Percentiles rank a stretch among this genome's conserved stretches.
phyloP scores from a whole-genome alignment of 1,284 basidiomycete genomes.

The Xerocomus minutiporus region DNA sequence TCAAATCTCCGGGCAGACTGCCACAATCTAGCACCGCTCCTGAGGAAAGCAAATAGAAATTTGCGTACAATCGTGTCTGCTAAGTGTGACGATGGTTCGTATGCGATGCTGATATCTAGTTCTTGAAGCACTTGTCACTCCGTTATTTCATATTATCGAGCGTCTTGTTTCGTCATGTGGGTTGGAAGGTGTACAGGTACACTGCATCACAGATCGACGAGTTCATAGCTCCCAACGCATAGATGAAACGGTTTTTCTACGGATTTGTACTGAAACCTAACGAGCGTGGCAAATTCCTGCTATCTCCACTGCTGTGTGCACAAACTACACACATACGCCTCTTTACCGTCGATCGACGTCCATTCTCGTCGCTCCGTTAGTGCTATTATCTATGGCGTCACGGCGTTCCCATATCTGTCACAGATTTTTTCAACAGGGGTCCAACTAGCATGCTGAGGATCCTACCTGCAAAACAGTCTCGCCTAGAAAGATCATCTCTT shows the following conservation, averaged over 20 bases:
- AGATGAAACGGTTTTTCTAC: constrained; percentile 7
- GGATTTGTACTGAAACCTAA: constrained; percentile 18
- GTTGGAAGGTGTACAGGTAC: constrained; percentile 9
- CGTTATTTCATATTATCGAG: neutral
- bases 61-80: neutral
- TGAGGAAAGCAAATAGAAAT: constrained; percentile 11
- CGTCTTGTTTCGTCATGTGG: constrained; percentile 14
- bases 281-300: constrained; percentile 24
- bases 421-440: constrained; percentile 12
- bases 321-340: constrained; percentile 4
- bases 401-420: constrained; percentile 70
- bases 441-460: constrained; percentile 1
- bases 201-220: constrained; percentile 6
- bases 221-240: constrained; percentile 3
- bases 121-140: constrained; percentile 1
- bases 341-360: constrained; percentile 31
- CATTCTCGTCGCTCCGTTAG: constrained; percentile 25
- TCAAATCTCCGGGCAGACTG: constrained; percentile 4
- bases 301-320: constrained; percentile 25
- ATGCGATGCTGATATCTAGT: neutral
- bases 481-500: constrained; percentile 97
- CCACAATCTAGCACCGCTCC: constrained; percentile 3
- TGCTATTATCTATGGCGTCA: constrained; percentile 17
- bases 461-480: constrained; percentile 91
- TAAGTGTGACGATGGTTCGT: neutral